Base-by-base conservation (phyloP, 2,329 filamentous ascomycete species). In the Bipolaris bicolor region DNA sequence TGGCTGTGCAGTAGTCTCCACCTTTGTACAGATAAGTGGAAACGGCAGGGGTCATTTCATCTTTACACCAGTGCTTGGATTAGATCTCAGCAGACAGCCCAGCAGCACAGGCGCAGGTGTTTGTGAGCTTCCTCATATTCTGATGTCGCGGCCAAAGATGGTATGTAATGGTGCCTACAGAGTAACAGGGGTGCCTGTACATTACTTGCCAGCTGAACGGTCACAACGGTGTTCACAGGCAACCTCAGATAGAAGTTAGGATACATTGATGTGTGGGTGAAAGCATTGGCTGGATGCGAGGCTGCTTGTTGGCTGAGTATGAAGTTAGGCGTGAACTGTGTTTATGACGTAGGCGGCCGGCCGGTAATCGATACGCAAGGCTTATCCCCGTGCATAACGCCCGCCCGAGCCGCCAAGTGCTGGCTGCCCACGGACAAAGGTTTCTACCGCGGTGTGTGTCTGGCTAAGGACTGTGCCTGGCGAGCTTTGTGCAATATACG, bases 331-430 rank as follows among this genome's bases (percentile, higher is more conserved):
- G 9, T 41, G 24, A 26, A 49, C 29, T 20, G 16, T 11, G 20
- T 20, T 40, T 20, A 58, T 58, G 56, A 58, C 52, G 56, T 58
- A 51, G 52, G 36, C 15, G 47, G n/a, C 2, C 41, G 33, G 51
- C 31, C 52, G 41, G 47, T 52, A 58, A 58, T 52, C 56, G 56
- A 45, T 58, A 49, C 41, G 52, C 24, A 34, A 33, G 15, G 83
- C 90, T 65, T 90, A 94, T 91, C 71, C 93, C 93, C 94, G 97
- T 97, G 76, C 86, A 88, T 74, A 97, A 97, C 53, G 94, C 95
- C 94, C 94, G 63, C 95, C 95, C 77, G 98, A 98, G 81, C 98
- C 95, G 94, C 81, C 93, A 86, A 64, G 90, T 89, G 84, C 97
- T 93, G n/a, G 13, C 40, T 11, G 5, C 98, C 93, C 90, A 97